These are phyloP conservation scores for Phytophthora macrochlamydospora DNA, from an alignment of 352 stramenopile genomes.

Conservation along the genomic window DNA sequence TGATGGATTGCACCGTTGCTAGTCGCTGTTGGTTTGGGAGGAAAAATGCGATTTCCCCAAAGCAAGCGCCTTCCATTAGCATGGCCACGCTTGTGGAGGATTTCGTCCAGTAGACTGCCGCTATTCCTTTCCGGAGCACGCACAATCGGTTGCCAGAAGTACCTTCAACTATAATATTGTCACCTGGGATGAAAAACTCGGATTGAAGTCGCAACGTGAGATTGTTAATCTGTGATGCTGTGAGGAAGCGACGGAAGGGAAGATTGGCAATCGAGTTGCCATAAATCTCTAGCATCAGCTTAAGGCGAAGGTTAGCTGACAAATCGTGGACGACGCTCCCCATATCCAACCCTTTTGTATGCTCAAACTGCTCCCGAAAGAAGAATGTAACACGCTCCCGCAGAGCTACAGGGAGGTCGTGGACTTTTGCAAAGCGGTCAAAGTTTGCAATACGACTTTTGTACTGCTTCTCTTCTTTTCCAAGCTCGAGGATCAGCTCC, in stretches of 20 bases:
- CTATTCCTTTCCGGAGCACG: constrained; percentile 60
- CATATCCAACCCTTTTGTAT: constrained; percentile 65
- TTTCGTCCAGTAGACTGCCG: constrained; percentile 44
- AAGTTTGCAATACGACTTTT: constrained; percentile 65
- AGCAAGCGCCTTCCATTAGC: constrained; percentile 35
- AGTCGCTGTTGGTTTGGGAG: constrained; percentile 59
- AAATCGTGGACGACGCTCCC: constrained; percentile 62
- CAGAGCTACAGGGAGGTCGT: constrained; percentile 51
- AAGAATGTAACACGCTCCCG: constrained; percentile 63
- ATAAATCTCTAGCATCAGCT: constrained; percentile 77
- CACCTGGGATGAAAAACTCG: constrained; percentile 49
- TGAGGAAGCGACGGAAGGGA: constrained; percentile 55
- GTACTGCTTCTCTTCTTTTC: constrained; percentile 57
- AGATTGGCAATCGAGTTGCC: constrained; percentile 50
- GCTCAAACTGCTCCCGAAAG: constrained; percentile 66
- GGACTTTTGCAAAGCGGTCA: constrained; percentile 64
- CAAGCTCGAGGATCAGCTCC: constrained; percentile 73
- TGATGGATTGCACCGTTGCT: constrained; percentile 62
- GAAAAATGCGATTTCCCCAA: constrained; percentile 76
- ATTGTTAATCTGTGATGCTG: constrained; percentile 48
- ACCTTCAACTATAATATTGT: constrained; percentile 30
- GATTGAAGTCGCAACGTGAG: constrained; percentile 57
- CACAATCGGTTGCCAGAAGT: constrained; percentile 61
- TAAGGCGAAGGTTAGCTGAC: constrained; percentile 59
- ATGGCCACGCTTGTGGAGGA: constrained; percentile 12